A percentile compares a stretch with the other conserved stretches of the same genome.
These are phyloP conservation scores for Diaporthe vexans DNA, from an alignment of 2,329 filamentous ascomycete species.

Conservation along the genomic window DNA sequence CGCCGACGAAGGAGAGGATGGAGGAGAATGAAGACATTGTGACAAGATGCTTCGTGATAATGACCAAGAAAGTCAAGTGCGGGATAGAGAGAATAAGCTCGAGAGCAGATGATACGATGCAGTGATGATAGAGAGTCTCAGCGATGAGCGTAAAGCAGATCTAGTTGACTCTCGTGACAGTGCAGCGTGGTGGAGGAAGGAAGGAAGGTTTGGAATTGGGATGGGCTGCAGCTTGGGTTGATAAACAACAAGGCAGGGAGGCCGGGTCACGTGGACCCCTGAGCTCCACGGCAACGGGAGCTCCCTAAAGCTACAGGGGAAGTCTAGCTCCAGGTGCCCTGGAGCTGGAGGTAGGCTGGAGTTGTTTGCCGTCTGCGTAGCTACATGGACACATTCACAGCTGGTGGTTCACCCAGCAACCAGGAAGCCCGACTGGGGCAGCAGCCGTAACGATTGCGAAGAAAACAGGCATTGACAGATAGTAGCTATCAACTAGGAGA, in stretches of 20 bases:
- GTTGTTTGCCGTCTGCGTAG: background rate
- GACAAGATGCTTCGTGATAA: slow-evolving; percentile 6
- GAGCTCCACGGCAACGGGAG: background rate
- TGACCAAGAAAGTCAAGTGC: background rate
- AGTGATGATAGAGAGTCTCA: slow-evolving; percentile 31
- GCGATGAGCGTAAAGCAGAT: slow-evolving; percentile 31
- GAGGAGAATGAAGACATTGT: slow-evolving; percentile 15
- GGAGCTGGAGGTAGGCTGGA: background rate
- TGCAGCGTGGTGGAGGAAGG: slow-evolving; percentile 20
- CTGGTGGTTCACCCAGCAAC: slow-evolving; percentile 25
- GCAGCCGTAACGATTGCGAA: background rate
- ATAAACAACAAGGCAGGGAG: slow-evolving; percentile 2
- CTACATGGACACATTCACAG: background rate
- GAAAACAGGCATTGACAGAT: background rate
- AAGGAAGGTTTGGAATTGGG: slow-evolving; percentile 4
- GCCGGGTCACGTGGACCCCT: background rate
- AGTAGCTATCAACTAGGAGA: background rate
- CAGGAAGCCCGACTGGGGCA: background rate
- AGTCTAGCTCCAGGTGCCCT: background rate
- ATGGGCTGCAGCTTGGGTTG: background rate
- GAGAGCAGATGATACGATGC: slow-evolving; percentile 26
- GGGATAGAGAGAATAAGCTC: slow-evolving; percentile 6
- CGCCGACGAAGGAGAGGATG: background rate
- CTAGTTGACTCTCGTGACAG: slow-evolving; percentile 28
- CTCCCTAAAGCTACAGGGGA: background rate